Evolutionary conservation across 78 protist genomes (phyloP), one percentile per base, ranked within the genome.

Genomic region (Reticulomyxa filosa): DNA sequence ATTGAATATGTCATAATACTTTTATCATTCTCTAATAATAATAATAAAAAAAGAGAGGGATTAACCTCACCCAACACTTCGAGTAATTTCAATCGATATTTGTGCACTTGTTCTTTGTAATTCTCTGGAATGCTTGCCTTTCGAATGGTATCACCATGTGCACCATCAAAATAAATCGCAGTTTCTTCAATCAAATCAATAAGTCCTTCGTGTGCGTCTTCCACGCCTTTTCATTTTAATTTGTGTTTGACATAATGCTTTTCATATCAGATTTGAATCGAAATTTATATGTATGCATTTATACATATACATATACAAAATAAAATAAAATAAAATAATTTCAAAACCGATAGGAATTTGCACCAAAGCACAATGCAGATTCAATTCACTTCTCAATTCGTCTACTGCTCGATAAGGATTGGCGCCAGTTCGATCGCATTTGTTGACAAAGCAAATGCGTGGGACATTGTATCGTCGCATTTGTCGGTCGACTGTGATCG

Each of bases 391-490:
- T 30, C 79, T 48, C 3, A 79, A 66, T 71, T 25, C 76, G 10
- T 62, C 75, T 10, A 73, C 42, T 3, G 77, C 74, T 22, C 3
- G 7, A 17, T 64, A 39, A 0, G 70, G 70, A 52, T 46, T 10
- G 36, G 78, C 30, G 29, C 78, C 78, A 20, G 46, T 50, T 23
- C 97, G 78, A 62, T 92, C 97, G 22, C 86, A 46, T 72, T 92
- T 92, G 77, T 92, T 88, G 72, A 88, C 74, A 33, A 89, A 87
- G 30, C 62, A 64, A 29, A 92, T 35, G 57, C 91, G 72, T 8
- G 97, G 97, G 20, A 92, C 93, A n/a, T 33, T 38, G 67, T 88
- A 38, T 35, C 27, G 35, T 7, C 34, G 1, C 72, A 67, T 67
- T 37, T 67, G 72, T 26, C 85, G 59, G 52, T 86, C 89, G 52